These are phyloP conservation scores for Geotrichum restrictum DNA, from an alignment of 1,139 yeast species.

Conservation along the genomic window DNA sequence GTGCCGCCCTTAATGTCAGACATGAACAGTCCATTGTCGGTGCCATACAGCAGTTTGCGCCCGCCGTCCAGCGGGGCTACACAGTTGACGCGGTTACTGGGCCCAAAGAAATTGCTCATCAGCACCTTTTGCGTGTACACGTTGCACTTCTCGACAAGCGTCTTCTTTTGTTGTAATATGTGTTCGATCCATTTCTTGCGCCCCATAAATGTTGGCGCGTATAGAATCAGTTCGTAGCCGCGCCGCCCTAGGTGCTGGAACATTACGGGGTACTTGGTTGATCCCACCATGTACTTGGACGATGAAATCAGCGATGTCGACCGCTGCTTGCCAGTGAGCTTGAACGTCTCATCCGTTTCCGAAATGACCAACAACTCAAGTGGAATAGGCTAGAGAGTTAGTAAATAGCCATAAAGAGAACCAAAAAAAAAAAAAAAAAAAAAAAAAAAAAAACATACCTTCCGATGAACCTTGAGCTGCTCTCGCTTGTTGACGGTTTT, in stretches of 20 bases:
- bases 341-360: conserved; percentile 58
- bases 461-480: conserved; percentile 83
- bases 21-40: conserved; percentile 86
- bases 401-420: background rate
- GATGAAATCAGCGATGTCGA: conserved; percentile 44
- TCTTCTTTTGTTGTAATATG: conserved; percentile 71
- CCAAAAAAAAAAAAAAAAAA: background rate
- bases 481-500: conserved; percentile 87
- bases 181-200: conserved; percentile 80
- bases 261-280: conserved; percentile 46
- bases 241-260: conserved; percentile 57
- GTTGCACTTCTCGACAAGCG: conserved; percentile 65
- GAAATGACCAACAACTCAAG: conserved; percentile 74
- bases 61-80: conserved; percentile 96
- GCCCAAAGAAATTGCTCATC: conserved; percentile 63
- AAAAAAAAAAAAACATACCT: conserved; percentile 9
- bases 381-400: conserved; percentile 60
- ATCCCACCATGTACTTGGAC: conserved; percentile 20
- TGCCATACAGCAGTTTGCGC: conserved; percentile 80
- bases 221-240: conserved; percentile 64
- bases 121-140: conserved; percentile 70
- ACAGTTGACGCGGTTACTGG: conserved; percentile 71
- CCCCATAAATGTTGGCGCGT: conserved; percentile 61
- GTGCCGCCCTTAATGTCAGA: conserved; percentile 49
- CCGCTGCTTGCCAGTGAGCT: conserved; percentile 34